These are phyloP conservation scores for Fusarium anthophilum DNA, from an alignment of 2,329 filamentous ascomycete genomes.

Conservation along the genomic window DNA sequence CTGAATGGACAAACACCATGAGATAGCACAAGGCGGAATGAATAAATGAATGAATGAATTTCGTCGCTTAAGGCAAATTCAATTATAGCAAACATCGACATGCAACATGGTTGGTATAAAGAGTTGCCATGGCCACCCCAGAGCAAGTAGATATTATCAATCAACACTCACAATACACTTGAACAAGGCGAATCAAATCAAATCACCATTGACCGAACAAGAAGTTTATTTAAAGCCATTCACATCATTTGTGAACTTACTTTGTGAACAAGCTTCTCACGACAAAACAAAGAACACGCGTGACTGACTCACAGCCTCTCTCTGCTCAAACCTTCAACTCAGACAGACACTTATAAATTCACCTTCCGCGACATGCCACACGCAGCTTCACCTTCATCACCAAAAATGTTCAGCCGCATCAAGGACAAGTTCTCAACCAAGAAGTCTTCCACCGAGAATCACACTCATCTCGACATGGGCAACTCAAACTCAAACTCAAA, in stretches of 20 bases:
- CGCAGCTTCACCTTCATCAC: constrained; percentile 10
- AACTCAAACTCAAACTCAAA: constrained; percentile 7
- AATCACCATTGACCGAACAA: not conserved
- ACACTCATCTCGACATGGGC: constrained; percentile 3
- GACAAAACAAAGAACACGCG: not conserved
- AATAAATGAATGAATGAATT: no score
- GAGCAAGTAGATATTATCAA: not conserved
- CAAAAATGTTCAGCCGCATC: constrained; percentile 39
- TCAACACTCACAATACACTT: not conserved
- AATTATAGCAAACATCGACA: not conserved
- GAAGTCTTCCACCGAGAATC: not conserved
- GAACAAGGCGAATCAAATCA: not conserved
- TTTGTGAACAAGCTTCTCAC: not conserved
- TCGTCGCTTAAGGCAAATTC: no score
- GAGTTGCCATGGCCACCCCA: not conserved
- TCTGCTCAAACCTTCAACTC: not conserved
- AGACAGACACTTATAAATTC: not conserved
- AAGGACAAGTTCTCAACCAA: constrained; percentile 49
- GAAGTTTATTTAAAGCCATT: not conserved
- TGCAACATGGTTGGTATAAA: not conserved
- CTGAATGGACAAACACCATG: not conserved
- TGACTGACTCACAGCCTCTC: not conserved
- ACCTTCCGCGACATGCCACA: constrained; percentile 10
- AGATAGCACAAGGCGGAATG: not conserved
- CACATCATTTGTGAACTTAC: not conserved